phyloP scores from a whole-genome alignment of 1,284 basidiomycete genomes.

The Cryptococcus sp. region DNA sequence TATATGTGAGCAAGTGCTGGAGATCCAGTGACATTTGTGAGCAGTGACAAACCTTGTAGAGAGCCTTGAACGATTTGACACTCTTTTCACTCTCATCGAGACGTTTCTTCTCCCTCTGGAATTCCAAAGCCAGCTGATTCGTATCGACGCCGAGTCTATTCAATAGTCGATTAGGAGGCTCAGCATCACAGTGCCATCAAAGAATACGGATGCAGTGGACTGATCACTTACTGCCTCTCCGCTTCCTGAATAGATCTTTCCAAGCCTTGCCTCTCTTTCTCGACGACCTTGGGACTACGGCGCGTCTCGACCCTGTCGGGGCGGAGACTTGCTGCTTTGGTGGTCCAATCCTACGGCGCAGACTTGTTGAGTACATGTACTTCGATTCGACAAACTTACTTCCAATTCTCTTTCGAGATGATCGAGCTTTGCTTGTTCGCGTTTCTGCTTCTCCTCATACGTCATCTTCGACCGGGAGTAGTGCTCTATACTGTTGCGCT shows the following conservation, averaged over 20 bases:
- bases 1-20: too few relatives aligned
- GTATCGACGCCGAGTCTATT: conserved; percentile 70
- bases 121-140: conserved; percentile 71
- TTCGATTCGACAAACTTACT: conserved; percentile 3
- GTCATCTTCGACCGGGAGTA: neutral
- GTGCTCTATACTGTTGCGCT: neutral
- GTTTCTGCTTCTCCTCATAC: neutral
- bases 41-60: conserved; percentile 42
- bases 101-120: conserved; percentile 52
- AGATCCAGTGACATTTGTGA: neutral
- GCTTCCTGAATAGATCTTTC: conserved; percentile 68
- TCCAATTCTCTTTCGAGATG: neutral
- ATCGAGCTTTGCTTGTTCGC: conserved; percentile 1
- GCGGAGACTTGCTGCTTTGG: conserved; percentile 54
- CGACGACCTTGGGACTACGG: conserved; percentile 61
- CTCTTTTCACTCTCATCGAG: neutral
- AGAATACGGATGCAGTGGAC: too few relatives aligned
- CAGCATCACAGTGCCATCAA: neutral
- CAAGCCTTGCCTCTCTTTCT: conserved; percentile 65
- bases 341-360: conserved; percentile 20
- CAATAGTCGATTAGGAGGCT: neutral
- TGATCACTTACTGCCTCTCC: conserved; percentile 62
- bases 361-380: neutral
- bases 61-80: conserved; percentile 11
- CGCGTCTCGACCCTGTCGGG: conserved; percentile 59